phyloP scores from a whole-genome alignment of 1,139 yeast genomes.

The Yamadazyma pseudoaaseri region DNA sequence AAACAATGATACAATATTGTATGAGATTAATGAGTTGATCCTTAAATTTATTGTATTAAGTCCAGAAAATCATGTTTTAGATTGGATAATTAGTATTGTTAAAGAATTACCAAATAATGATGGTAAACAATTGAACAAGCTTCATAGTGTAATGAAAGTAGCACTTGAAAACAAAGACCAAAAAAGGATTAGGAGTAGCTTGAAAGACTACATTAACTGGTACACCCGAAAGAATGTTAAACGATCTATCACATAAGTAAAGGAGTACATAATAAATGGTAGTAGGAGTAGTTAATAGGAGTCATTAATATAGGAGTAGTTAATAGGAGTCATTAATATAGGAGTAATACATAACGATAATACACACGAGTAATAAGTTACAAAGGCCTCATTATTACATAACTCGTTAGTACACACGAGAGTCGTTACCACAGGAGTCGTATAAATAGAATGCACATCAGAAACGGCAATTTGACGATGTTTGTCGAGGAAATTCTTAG shows the following conservation, averaged over 20 bases:
- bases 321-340: neutral
- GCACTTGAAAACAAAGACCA: conserved; percentile 71
- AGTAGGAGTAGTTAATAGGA: no score
- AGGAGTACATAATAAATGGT: neutral
- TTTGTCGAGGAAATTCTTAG: no score
- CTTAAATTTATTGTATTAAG: conserved; percentile 63
- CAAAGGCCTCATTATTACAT: neutral
- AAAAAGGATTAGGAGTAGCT: conserved; percentile 66
- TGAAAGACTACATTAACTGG: conserved; percentile 79
- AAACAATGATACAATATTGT: conserved; percentile 50
- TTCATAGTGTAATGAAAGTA: conserved; percentile 52
- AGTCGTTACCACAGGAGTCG: no score
- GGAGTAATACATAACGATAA: neutral
- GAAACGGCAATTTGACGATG: no score
- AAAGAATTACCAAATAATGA: conserved; percentile 62
- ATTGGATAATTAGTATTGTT: conserved; percentile 63
- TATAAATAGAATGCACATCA: neutral
- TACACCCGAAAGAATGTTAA: conserved; percentile 71
- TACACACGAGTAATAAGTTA: no score
- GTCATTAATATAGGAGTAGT: neutral
- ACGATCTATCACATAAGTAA: conserved; percentile 5
- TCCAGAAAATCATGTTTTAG: conserved; percentile 39
- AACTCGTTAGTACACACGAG: neutral
- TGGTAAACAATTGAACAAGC: conserved; percentile 61
- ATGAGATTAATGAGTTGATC: conserved; percentile 75